A percentile compares a stretch with the other conserved stretches of the same genome.
phyloP scores from a whole-genome alignment of 1,284 basidiomycete species.

The Sporisorium exsertum region DNA sequence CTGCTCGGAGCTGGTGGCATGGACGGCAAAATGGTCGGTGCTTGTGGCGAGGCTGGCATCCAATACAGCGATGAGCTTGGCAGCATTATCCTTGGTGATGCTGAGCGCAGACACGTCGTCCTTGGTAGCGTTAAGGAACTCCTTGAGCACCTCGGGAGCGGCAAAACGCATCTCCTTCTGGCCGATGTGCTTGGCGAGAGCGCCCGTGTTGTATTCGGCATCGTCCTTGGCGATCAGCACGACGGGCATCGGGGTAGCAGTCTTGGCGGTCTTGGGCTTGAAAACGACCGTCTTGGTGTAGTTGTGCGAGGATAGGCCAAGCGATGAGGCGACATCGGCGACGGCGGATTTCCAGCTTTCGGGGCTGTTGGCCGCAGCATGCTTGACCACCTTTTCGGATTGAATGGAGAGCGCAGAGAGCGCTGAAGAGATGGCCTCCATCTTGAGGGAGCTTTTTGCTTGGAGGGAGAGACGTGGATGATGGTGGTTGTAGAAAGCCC shows the following conservation, averaged over 20 bases:
- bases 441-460: not conserved
- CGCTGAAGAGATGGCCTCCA: constrained; percentile 54
- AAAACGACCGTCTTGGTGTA: constrained; percentile 81
- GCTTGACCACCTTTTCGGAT: constrained; percentile 55
- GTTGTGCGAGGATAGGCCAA: constrained; percentile 34
- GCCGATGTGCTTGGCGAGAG: constrained; percentile 83
- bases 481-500: not conserved
- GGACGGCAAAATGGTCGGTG: constrained; percentile 57
- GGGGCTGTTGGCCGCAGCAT: constrained; percentile 55
- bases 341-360: constrained; percentile 55
- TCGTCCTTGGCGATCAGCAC: constrained; percentile 86
- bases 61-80: constrained; percentile 56
- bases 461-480: constrained; percentile 1
- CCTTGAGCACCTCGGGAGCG: constrained; percentile 85
- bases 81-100: constrained; percentile 57
- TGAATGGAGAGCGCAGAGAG: constrained; percentile 56
- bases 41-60: constrained; percentile 58
- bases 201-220: constrained; percentile 77
- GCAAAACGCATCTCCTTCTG: constrained; percentile 90
- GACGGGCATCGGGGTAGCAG: constrained; percentile 83
- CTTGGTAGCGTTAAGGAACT: constrained; percentile 87
- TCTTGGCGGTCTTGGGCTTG: constrained; percentile 91
- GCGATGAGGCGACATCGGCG: constrained; percentile 40
- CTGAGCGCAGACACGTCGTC: constrained; percentile 74
- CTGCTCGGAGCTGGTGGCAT: constrained; percentile 60